Evolutionary conservation across 768 basidiomycete species (phyloP).

Genomic region (Tulasnella sp.): DNA sequence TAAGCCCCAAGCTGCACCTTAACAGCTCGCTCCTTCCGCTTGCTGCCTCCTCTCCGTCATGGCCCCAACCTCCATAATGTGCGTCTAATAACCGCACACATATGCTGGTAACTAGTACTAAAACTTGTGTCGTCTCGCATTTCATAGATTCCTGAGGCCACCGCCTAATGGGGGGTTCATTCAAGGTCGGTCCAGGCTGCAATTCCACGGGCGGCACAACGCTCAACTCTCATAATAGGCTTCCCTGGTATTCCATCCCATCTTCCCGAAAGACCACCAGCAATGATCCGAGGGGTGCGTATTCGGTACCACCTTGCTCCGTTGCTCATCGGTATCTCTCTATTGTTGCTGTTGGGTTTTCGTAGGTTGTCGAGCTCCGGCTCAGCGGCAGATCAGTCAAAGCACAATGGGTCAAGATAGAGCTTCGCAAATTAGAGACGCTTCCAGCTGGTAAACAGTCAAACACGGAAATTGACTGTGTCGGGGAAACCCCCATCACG

Average conservation of each 20-base stretch:
- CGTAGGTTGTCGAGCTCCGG: too few species aligned
- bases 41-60: too few species aligned
- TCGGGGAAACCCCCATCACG: too few species aligned
- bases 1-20: too few species aligned
- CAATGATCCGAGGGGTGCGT: too few species aligned
- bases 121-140: background rate
- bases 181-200: conserved; percentile 48
- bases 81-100: background rate
- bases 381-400: too few species aligned
- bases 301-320: conserved; percentile 50
- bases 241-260: too few species aligned
- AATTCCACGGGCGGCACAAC: conserved; percentile 11
- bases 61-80: background rate
- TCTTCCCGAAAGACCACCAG: conserved; percentile 75
- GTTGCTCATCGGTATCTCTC: background rate
- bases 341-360: background rate
- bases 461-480: too few species aligned
- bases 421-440: too few species aligned
- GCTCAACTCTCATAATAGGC: conserved; percentile 33
- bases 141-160: conserved; percentile 43
- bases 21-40: too few species aligned
- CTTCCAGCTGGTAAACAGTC: too few species aligned
- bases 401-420: too few species aligned
- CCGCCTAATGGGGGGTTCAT: conserved; percentile 46
- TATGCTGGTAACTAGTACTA: background rate